These are phyloP conservation scores for Thelephora ganbajun DNA, from an alignment of 768 basidiomycete species.

Conservation along the genomic window DNA sequence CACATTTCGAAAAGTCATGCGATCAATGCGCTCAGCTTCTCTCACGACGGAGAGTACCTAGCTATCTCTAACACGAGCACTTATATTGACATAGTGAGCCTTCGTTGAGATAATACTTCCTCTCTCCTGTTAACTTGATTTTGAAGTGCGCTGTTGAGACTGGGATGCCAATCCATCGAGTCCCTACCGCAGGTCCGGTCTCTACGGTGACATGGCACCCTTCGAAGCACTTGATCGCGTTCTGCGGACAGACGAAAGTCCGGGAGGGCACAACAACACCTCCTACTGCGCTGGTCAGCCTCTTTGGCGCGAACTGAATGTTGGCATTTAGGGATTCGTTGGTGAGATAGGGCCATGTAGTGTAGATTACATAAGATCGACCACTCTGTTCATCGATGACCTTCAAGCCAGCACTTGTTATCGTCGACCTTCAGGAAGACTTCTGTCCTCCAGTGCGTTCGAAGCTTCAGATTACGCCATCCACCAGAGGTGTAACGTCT, in stretches of 20 bases:
- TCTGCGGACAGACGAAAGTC: constrained; percentile 62
- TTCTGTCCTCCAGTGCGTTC: constrained; percentile 35
- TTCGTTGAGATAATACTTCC: neutral
- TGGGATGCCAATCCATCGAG: constrained; percentile 58
- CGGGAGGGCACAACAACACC: constrained; percentile 47
- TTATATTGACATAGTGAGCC: constrained; percentile 69
- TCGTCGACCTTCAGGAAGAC: constrained; percentile 77
- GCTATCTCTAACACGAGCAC: constrained; percentile 59
- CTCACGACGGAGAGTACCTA: constrained; percentile 71
- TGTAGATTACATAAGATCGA: too few relatives aligned
- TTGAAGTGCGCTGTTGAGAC: constrained; percentile 71
- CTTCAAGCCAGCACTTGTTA: constrained; percentile 40
- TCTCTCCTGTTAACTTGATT: constrained; percentile 1
- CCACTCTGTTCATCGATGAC: neutral
- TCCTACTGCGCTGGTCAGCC: constrained; percentile 53
- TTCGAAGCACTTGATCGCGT: constrained; percentile 67
- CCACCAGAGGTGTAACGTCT: neutral
- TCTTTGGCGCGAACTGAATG: constrained; percentile 35
- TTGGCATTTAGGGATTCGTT: too few relatives aligned
- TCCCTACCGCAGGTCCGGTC: constrained; percentile 57
- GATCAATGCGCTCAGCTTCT: constrained; percentile 66
- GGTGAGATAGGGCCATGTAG: too few relatives aligned
- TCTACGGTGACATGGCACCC: constrained; percentile 76
- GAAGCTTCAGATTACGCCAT: neutral
- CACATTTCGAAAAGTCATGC: constrained; percentile 32